A percentile compares a stretch with the other conserved stretches of the same genome.
Conservation (phyloP, 2,329 filamentous ascomycete species). For the Scortechinia acanthostroma region DNA sequence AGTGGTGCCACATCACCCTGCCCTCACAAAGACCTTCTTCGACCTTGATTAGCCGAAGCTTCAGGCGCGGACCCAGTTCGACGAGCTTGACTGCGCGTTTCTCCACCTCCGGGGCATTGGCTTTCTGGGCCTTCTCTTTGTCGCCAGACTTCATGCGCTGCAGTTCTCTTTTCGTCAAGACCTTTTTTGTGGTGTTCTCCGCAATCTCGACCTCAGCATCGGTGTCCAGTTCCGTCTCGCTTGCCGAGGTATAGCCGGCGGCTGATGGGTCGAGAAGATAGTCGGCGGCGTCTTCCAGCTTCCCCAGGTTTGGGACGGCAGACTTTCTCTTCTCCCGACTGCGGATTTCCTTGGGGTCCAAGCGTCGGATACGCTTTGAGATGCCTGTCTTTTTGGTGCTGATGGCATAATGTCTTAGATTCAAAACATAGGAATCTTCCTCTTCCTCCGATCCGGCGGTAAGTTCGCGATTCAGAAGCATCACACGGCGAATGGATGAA, state of each 20-base stretch:
- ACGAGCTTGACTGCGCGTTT: constrained; percentile 1
- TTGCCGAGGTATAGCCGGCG: constrained; percentile 1
- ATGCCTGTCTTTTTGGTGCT: not conserved
- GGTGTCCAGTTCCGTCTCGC: constrained; percentile 1
- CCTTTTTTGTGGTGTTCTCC: not conserved
- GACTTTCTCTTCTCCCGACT: not conserved
- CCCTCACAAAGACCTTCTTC: not conserved
- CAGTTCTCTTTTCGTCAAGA: not conserved
- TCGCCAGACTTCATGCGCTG: not conserved
- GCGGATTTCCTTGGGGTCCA: not conserved
- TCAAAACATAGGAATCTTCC: not conserved
- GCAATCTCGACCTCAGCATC: constrained; percentile 1
- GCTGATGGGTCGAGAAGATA: constrained; percentile 1
- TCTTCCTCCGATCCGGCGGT: not conserved
- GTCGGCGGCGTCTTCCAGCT: constrained; percentile 1
- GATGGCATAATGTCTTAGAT: constrained; percentile 1
- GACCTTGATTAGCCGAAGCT: not conserved
- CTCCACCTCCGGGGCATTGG: not conserved
- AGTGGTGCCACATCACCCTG: constrained; percentile 1
- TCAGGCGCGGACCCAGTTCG: not conserved
- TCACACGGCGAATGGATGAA: constrained; percentile 1
- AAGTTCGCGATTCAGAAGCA: not conserved
- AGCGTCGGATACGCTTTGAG: not conserved
- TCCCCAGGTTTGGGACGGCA: constrained; percentile 1
- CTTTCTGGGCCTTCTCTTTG: not conserved